phyloP scores from a whole-genome alignment of 2,329 filamentous ascomycete species.

The Thielaviopsis punctulata region DNA sequence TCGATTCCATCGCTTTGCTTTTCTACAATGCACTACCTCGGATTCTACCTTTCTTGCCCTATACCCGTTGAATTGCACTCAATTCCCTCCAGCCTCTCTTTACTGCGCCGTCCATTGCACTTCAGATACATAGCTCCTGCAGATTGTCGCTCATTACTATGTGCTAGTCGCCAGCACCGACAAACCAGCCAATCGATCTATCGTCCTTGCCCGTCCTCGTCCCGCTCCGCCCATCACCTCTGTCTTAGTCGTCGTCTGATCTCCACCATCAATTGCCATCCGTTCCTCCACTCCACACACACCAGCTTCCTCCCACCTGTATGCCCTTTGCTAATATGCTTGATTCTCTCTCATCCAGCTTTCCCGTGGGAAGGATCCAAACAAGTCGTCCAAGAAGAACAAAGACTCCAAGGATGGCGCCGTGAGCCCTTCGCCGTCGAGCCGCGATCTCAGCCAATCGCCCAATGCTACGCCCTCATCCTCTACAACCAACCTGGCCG shows the following conservation, averaged over 20 bases:
- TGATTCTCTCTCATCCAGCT: constrained; percentile 51
- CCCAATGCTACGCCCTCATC: constrained; percentile 65
- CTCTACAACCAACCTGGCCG: constrained; percentile 73
- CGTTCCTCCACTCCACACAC: background rate
- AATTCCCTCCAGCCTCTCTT: too few species aligned
- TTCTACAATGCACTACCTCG: too few species aligned
- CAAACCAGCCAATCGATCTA: background rate
- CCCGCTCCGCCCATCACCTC: background rate
- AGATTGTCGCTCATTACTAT: too few species aligned
- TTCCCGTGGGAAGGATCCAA: constrained; percentile 72
- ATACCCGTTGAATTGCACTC: too few species aligned
- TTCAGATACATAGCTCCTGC: too few species aligned
- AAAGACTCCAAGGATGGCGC: constrained; percentile 60
- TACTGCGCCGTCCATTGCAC: too few species aligned
- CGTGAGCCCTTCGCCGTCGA: constrained; percentile 53
- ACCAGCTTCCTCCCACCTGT: too few species aligned
- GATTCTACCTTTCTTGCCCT: too few species aligned
- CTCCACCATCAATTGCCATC: background rate
- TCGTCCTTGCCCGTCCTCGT: background rate
- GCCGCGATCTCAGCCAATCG: constrained; percentile 41
- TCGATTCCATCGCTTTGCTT: background rate
- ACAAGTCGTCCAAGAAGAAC: constrained; percentile 67
- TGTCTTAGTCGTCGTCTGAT: background rate
- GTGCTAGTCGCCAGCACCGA: too few species aligned
- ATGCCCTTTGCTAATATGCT: background rate